Evolutionary conservation across 768 basidiomycete genomes (phyloP).

Genomic region (Cytidiella melzeri): DNA sequence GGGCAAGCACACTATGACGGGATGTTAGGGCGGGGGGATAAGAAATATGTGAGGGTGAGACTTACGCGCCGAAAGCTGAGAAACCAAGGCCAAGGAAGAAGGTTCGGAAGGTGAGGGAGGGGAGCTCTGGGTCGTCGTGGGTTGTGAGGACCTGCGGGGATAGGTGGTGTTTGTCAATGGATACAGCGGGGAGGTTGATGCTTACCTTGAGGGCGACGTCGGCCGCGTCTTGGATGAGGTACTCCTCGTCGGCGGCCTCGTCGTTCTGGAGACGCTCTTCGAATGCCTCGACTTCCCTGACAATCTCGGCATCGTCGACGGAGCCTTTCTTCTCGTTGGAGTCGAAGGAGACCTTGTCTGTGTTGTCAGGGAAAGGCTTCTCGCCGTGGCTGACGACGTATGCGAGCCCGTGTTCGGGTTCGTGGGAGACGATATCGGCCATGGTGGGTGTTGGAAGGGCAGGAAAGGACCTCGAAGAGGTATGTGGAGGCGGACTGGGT

Average conservation of each 20-base stretch:
- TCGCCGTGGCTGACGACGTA: conserved; percentile 18
- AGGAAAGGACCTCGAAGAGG: background rate
- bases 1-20: conserved; percentile 24
- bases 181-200: background rate
- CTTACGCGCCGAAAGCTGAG: conserved; percentile 46
- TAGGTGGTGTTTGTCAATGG: conserved; percentile 1
- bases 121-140: conserved; percentile 33
- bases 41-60: conserved; percentile 22
- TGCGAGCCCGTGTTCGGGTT: background rate
- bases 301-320: conserved; percentile 20
- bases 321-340: background rate
- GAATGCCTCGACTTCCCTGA: conserved; percentile 25
- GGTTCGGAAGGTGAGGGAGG: conserved; percentile 48
- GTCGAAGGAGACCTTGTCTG: conserved; percentile 5
- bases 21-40: background rate
- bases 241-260: conserved; percentile 30
- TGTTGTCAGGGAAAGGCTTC: conserved; percentile 15
- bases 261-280: conserved; percentile 27
- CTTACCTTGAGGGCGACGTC: conserved; percentile 35
- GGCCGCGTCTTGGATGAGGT: conserved; percentile 30
- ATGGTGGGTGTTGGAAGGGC: conserved; percentile 1
- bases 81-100: conserved; percentile 51
- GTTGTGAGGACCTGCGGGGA: conserved; percentile 29
- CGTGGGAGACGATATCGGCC: conserved; percentile 2
- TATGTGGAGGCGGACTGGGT: background rate